These are phyloP conservation scores for Ustilago xerochloae DNA, from an alignment of 1,284 basidiomycete species.

Conservation along the genomic window DNA sequence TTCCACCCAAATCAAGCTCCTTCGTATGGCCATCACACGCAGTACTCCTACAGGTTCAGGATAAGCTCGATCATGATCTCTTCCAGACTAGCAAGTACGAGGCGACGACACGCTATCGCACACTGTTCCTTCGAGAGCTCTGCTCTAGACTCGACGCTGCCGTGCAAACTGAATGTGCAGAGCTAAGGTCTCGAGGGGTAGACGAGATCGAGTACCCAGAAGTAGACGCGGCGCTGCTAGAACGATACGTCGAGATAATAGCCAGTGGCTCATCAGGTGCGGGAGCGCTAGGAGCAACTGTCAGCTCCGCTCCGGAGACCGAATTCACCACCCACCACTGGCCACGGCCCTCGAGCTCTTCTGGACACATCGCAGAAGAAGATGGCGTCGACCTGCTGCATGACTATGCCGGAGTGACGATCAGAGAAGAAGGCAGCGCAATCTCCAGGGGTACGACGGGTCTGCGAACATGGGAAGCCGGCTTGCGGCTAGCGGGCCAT, in stretches of 20 bases:
- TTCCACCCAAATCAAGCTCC: constrained; percentile 28
- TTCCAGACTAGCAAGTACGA: constrained; percentile 9
- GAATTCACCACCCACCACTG: constrained; percentile 41
- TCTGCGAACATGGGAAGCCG: constrained; percentile 51
- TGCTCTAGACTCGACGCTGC: constrained; percentile 37
- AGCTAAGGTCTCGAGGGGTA: constrained; percentile 16
- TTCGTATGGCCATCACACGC: constrained; percentile 38
- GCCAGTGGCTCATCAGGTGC: constrained; percentile 9
- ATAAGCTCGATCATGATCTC: constrained; percentile 27
- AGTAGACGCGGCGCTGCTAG: constrained; percentile 37
- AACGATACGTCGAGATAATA: constrained; percentile 38
- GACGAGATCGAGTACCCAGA: constrained; percentile 46
- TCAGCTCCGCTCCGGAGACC: constrained; percentile 18
- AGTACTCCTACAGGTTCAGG: constrained; percentile 29
- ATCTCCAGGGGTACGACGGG: constrained; percentile 52
- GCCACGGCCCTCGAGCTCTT: background rate
- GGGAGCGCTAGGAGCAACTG: background rate
- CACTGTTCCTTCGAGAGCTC: constrained; percentile 41
- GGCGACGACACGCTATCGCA: constrained; percentile 32
- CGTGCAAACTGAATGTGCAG: constrained; percentile 25
- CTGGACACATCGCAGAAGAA: background rate
- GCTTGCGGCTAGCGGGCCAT: constrained; percentile 38
- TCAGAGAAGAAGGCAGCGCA: constrained; percentile 43
- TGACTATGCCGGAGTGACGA: constrained; percentile 21
- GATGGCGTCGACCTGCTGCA: constrained; percentile 9